A percentile compares a stretch with the other conserved stretches of the same genome.
phyloP scores from a whole-genome alignment of 2,329 filamentous ascomycete species.

The Pestalotiopsis fici region DNA sequence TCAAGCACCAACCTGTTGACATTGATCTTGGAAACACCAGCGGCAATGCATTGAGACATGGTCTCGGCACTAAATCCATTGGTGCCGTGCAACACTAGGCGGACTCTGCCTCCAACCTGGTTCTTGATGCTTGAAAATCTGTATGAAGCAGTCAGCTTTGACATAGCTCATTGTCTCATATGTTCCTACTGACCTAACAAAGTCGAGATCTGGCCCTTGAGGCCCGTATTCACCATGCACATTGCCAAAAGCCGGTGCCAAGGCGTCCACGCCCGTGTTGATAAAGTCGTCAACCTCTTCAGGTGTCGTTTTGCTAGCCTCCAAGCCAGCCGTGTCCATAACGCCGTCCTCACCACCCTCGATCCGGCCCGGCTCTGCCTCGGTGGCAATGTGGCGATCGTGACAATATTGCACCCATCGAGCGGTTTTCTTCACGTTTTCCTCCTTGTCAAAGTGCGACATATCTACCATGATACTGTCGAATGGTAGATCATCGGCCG shows the following conservation, averaged over 20 bases:
- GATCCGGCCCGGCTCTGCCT: constrained; percentile 72
- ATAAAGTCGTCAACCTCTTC: constrained; percentile 73
- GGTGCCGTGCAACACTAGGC: constrained; percentile 56
- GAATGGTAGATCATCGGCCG: constrained; percentile 58
- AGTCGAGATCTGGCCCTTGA: constrained; percentile 63
- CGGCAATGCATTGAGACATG: constrained; percentile 50
- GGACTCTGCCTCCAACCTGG: constrained; percentile 38
- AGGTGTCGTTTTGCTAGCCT: constrained; percentile 61
- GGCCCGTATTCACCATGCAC: constrained; percentile 75
- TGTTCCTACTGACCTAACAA: constrained; percentile 29
- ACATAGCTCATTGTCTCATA: background rate
- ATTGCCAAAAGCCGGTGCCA: constrained; percentile 77
- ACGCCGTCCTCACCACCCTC: constrained; percentile 69
- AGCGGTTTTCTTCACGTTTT: constrained; percentile 65
- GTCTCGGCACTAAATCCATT: constrained; percentile 52
- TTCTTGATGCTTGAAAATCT: constrained; percentile 40
- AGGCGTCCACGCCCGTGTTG: constrained; percentile 69
- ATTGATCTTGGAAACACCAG: constrained; percentile 56
- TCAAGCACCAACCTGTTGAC: constrained; percentile 56
- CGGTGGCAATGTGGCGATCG: constrained; percentile 65
- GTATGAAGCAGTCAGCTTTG: constrained; percentile 10
- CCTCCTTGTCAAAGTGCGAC: constrained; percentile 70
- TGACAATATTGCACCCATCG: constrained; percentile 66
- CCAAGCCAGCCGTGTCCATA: constrained; percentile 48
- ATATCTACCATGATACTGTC: constrained; percentile 79